These are phyloP conservation scores for Venturia nashicola DNA, from an alignment of 2,329 filamentous ascomycete species.

Conservation along the genomic window DNA sequence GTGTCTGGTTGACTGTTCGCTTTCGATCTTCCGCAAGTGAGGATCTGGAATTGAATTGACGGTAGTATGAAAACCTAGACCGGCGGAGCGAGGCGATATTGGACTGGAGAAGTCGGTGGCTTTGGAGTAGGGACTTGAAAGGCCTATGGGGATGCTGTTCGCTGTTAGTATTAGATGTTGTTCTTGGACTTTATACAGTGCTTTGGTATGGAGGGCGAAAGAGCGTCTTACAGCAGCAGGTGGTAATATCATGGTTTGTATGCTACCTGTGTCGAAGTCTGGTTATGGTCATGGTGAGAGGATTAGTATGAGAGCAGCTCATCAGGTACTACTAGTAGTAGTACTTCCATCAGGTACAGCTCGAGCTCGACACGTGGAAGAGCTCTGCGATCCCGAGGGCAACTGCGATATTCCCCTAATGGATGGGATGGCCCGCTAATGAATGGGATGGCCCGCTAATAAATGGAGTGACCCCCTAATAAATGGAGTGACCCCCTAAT, in stretches of 20 bases:
- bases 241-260: slow-evolving; percentile 11
- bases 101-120: slow-evolving; percentile 4
- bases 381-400: no score
- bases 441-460: background rate
- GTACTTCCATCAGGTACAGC: background rate
- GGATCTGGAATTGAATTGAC: background rate
- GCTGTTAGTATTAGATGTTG: background rate
- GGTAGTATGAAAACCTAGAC: background rate
- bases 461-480: background rate
- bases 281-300: background rate
- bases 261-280: background rate
- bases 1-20: background rate
- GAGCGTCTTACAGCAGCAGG: slow-evolving; percentile 9
- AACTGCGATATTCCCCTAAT: no score
- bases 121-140: slow-evolving; percentile 2
- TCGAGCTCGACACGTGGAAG: no score
- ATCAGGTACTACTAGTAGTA: background rate
- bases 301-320: background rate
- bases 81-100: slow-evolving; percentile 5
- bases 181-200: background rate
- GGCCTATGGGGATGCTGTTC: background rate
- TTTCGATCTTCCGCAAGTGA: background rate
- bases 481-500: background rate
- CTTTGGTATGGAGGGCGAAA: background rate
- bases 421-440: background rate